Evolutionary conservation across 176 grass and related monocot genomes (phyloP).

Genomic region (Cenchrus fungigraminus): DNA sequence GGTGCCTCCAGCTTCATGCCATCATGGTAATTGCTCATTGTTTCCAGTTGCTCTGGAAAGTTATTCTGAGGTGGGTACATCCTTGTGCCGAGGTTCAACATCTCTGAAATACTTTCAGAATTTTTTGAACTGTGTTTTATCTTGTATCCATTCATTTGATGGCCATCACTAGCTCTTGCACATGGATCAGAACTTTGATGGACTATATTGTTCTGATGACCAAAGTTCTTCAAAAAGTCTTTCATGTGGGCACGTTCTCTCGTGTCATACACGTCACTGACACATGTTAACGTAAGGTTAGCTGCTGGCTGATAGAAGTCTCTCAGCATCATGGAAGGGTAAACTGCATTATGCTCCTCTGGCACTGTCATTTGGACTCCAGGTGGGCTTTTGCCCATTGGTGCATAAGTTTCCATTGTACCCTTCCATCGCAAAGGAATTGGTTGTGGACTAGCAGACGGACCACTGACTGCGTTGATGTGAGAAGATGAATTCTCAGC

Average conservation of each 20-base stretch:
- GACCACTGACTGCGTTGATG: conserved; percentile 37
- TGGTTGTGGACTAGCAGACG: conserved; percentile 12
- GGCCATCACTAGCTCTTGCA: background rate
- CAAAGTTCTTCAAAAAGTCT: conserved; percentile 61
- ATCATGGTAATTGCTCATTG: conserved; percentile 16
- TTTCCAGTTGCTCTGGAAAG: conserved; percentile 25
- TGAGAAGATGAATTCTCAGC: conserved; percentile 43
- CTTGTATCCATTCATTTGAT: conserved; percentile 20
- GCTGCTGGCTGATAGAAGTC: conserved; percentile 27
- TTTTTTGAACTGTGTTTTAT: background rate
- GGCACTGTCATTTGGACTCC: conserved; percentile 42
- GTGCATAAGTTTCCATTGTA: conserved; percentile 21
- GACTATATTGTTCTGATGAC: conserved; percentile 34
- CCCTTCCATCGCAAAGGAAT: conserved; percentile 22
- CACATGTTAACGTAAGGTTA: conserved; percentile 34
- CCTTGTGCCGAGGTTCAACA: conserved; percentile 37
- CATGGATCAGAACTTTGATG: conserved; percentile 48
- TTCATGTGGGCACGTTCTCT: conserved; percentile 45
- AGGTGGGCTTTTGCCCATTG: conserved; percentile 40
- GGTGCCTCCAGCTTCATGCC: conserved; percentile 25
- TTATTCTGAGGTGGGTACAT: conserved; percentile 1
- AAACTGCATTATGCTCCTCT: conserved; percentile 33
- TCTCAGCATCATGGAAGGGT: conserved; percentile 17
- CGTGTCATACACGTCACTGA: conserved; percentile 27
- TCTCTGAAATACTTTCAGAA: conserved; percentile 37